phyloP scores from a whole-genome alignment of 441 rosid genomes.

The Gossypium schwendimanii region DNA sequence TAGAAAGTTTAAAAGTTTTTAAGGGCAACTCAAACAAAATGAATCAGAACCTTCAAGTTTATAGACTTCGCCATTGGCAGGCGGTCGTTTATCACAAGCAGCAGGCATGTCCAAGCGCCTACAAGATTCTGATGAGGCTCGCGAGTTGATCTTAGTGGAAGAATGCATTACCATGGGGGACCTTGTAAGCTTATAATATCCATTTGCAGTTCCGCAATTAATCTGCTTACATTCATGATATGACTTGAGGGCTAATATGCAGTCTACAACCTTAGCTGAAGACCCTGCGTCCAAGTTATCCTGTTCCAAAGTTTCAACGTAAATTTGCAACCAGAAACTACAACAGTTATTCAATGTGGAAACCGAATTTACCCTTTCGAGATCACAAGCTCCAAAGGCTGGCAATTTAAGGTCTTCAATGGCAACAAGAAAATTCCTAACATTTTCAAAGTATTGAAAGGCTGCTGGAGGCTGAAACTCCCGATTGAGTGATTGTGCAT shows the following conservation, averaged over 20 bases:
- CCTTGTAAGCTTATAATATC: constrained; percentile 46
- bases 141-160: constrained; percentile 29
- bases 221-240: constrained; percentile 62
- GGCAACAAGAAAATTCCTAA: constrained; percentile 75
- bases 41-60: constrained; percentile 41
- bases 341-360: neutral
- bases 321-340: neutral
- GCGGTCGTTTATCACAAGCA: constrained; percentile 27
- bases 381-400: constrained; percentile 92
- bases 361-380: constrained; percentile 57
- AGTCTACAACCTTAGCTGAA: constrained; percentile 71
- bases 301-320: constrained; percentile 22
- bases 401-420: constrained; percentile 72
- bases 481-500: constrained; percentile 36
- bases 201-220: constrained; percentile 48
- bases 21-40: neutral
- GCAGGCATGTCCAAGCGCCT: constrained; percentile 52
- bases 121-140: constrained; percentile 41
- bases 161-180: constrained; percentile 54
- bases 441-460: constrained; percentile 88
- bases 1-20: too few relatives aligned
- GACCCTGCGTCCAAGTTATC: constrained; percentile 74
- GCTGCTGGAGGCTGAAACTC: constrained; percentile 72
- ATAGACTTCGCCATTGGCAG: constrained; percentile 30
- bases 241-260: constrained; percentile 67